Conservation (phyloP, 2,329 filamentous ascomycete genomes). For the Orbilia quercus region DNA sequence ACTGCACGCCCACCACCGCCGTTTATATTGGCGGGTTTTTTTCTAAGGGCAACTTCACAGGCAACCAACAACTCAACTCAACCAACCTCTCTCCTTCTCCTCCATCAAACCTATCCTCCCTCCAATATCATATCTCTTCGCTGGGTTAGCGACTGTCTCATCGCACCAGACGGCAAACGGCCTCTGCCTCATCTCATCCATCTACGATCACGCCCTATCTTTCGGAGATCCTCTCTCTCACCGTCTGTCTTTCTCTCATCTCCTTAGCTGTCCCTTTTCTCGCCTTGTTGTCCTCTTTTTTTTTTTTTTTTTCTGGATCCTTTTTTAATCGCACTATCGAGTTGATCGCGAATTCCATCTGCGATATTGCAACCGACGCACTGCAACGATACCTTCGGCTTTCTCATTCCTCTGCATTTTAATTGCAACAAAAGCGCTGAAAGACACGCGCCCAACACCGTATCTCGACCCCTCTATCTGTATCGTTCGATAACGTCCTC, state of each 20-base stretch:
- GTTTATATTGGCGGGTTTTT: conserved; percentile 68
- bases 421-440: conserved; percentile 28
- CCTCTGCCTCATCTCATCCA: conserved; percentile 40
- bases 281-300: conserved; percentile 34
- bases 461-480: neutral
- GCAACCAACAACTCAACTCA: conserved; percentile 46
- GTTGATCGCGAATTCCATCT: conserved; percentile 53
- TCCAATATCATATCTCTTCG: conserved; percentile 19
- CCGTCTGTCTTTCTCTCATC: conserved; percentile 6
- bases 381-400: conserved; percentile 5
- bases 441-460: conserved; percentile 35
- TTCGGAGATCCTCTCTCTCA: neutral
- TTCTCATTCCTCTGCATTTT: conserved; percentile 4
- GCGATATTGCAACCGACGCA: conserved; percentile 19
- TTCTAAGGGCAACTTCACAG: conserved; percentile 51
- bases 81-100: conserved; percentile 18
- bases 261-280: conserved; percentile 49
- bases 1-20: conserved; percentile 9
- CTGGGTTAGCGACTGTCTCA: conserved; percentile 7
- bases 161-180: conserved; percentile 26
- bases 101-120: conserved; percentile 14
- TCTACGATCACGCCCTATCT: conserved; percentile 40
- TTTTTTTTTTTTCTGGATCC: conserved; percentile 46
- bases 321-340: conserved; percentile 36
- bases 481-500: conserved; percentile 5